Evolutionary conservation across 2,329 filamentous ascomycete species (phyloP), one percentile per base, ranked within the genome.

Genomic region (Endoconidiophora laricicola): DNA sequence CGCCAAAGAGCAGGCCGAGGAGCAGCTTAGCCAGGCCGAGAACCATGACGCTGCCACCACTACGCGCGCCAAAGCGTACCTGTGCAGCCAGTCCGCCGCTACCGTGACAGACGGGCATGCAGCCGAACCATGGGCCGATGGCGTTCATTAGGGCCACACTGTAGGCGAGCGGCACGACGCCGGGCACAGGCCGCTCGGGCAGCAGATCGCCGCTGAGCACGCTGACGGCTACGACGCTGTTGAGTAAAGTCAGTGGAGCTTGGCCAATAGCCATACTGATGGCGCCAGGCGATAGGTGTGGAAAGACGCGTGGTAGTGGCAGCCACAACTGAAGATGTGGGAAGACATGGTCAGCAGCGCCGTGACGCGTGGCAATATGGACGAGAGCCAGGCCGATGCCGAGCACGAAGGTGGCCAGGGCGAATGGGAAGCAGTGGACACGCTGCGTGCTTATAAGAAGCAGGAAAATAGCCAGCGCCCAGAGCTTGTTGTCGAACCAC

Each of bases 81-180:
- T 96, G 90, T 0, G 83, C 91, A 4, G 91, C 91, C 0, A 96
- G 69, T 0, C 90, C 90, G 2, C 90, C 90, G 0, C 86, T 86
- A 4, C 90, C 90, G 61, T 96, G 91, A 60, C 91, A 96, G 3
- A 91, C 79, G 2, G 90, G 91, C 91, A 95, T 96, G 4, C 83
- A 83, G 44, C 88, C 88, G 58, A 94, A 93, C 84, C 86, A 94
- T 58, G 85, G 88, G 14, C 83, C 83, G 1, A 83, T 62, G 3
- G 95, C 67, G 61, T 96, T 96, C 77, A 94, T 93, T 2, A 70
- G 59, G 0, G 81, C 80, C 3, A 96, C 85, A 49, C 86, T 94
- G 53, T 88, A 62, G 1, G 88, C 90, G 26, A 96, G 70, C 0
- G 79, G 71, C 0, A 86, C 90, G 4, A 86, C 81, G 0, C 77